Evolutionary conservation across 371 early-diverging fungal genomes (phyloP), one percentile per base, ranked within the genome.

Genomic region (Parasitella parasitica): DNA sequence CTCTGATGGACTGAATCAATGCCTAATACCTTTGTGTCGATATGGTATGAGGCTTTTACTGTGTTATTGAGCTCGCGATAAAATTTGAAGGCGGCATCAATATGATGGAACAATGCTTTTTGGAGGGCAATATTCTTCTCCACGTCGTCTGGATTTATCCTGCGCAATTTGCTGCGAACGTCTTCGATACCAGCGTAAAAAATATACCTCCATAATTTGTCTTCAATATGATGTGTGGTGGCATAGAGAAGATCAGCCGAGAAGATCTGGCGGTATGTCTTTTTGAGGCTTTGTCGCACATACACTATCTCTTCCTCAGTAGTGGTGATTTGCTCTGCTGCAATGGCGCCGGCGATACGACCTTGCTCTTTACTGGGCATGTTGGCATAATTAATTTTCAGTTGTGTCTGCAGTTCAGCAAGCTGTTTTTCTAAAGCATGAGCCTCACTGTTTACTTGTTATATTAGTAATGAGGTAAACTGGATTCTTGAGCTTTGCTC

Each of bases 351-450:
- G 22, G 75, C 78, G 11, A 69, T 61, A 9, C 70, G 69, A 12
- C 76, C 73, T 62, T 75, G 67, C 32, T 71, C 72, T 61, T 75
- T 78, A 15, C 64, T 62, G 30, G 77, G 73, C 20, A 72, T 68
- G 54, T 61, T 73, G 15, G 73, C 70, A 57, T 73, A 63, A 30
- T 75, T 78, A 16, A 72, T 66, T 48, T 70, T 77, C 18, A 77
- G 57, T 34, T 81, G 81, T 13, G 67, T 72, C 46, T 77, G 81
- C 15, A 81, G 58, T 39, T 75, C 75, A 20, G 50, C 61, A 20
- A 81, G 57, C 48, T 81, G 82, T 49, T 75, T 76, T 55, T 81
- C 82, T 48, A 81, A 60, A 13, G 82, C 82, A 57, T 72, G 67
- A 11, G 82, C 77, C 52, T 81, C 82, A 37, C 82, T 81, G 49